These are phyloP conservation scores for Ploettnerulaceae sp. DNA, from an alignment of 2,329 filamentous ascomycete species.

Conservation along the genomic window DNA sequence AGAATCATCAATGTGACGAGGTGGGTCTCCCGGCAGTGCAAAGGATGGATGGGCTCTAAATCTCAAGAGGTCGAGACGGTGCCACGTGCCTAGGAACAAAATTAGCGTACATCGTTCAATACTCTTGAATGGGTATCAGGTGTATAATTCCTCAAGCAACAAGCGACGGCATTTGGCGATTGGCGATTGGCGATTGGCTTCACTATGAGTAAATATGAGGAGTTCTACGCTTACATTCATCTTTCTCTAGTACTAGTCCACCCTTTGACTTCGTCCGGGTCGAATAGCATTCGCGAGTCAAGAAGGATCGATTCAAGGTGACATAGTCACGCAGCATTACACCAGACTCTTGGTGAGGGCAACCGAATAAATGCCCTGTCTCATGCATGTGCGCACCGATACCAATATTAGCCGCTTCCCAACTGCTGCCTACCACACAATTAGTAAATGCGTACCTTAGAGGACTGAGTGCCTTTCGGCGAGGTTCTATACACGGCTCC, in stretches of 20 bases:
- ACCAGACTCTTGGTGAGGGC: slow-evolving; percentile 83
- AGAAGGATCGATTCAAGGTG: slow-evolving; percentile 76
- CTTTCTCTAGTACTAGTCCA: slow-evolving; percentile 64
- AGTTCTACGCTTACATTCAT: too few relatives aligned
- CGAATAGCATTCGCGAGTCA: slow-evolving; percentile 75
- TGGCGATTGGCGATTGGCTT: too few relatives aligned
- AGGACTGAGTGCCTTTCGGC: too few relatives aligned
- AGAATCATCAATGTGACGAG: slow-evolving; percentile 61
- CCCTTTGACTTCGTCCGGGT: slow-evolving; percentile 83
- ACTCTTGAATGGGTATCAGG: too few relatives aligned
- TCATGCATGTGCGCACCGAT: slow-evolving; percentile 93
- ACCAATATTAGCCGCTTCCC: slow-evolving; percentile 92
- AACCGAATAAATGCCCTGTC: slow-evolving; percentile 84
- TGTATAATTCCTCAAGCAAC: too few relatives aligned
- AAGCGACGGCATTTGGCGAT: too few relatives aligned
- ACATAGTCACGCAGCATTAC: slow-evolving; percentile 90
- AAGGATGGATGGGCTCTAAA: slow-evolving; percentile 92
- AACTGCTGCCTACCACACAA: slow-evolving; percentile 58
- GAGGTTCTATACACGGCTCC: too few relatives aligned
- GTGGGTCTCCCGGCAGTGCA: slow-evolving; percentile 69
- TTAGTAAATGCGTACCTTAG: too few relatives aligned
- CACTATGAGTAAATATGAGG: too few relatives aligned
- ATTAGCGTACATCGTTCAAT: too few relatives aligned
- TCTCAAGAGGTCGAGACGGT: slow-evolving; percentile 80
- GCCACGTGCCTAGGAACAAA: too few relatives aligned